Percentiles rank a stretch among this genome's conserved stretches.
Evolutionary conservation across 176 grass and related monocot genomes (phyloP).

Genomic region (Dactylis glomerata): DNA sequence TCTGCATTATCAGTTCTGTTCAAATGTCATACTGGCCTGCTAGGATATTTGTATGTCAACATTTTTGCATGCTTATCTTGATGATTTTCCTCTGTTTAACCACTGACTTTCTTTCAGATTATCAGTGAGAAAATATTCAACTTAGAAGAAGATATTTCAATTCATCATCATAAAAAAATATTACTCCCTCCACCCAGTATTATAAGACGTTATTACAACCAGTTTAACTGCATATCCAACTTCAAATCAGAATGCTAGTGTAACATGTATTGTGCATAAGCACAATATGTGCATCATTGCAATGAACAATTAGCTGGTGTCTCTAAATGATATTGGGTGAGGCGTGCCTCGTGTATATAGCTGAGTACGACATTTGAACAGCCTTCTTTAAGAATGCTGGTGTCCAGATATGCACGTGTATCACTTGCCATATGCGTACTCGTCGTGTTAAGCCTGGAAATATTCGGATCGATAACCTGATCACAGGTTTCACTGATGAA

Average conservation of each 20-base stretch:
- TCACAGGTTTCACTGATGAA: not conserved
- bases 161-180: not conserved
- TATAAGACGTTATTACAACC: too few relatives aligned
- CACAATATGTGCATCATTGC: not conserved
- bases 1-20: not conserved
- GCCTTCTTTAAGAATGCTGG: conserved; percentile 9
- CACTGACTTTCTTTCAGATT: not conserved
- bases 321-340: not conserved
- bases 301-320: not conserved
- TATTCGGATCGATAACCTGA: not conserved
- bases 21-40: not conserved
- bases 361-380: conserved; percentile 16
- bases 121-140: not conserved
- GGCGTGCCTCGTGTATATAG: not conserved
- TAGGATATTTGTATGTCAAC: not conserved
- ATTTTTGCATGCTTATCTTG: not conserved
- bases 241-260: not conserved
- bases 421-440: not conserved
- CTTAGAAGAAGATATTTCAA: not conserved
- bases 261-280: not conserved
- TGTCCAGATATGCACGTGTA: not conserved
- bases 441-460: not conserved
- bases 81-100: not conserved
- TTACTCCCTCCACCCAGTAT: too few relatives aligned
- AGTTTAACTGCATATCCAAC: too few relatives aligned